These are phyloP conservation scores for Ophiostoma piceae DNA, from an alignment of 2,329 filamentous ascomycete genomes.

Conservation along the genomic window DNA sequence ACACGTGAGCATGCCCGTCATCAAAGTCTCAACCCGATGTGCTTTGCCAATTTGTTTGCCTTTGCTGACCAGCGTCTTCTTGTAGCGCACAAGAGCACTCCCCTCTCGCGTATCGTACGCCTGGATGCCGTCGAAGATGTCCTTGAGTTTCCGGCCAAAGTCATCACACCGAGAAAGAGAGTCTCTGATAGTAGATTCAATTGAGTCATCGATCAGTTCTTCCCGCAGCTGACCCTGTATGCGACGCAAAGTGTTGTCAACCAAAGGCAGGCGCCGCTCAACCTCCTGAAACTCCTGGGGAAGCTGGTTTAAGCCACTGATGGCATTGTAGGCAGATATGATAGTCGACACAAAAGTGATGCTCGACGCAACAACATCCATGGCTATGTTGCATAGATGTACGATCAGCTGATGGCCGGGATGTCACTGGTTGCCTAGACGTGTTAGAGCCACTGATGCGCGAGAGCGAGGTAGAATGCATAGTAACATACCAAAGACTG, in stretches of 20 bases:
- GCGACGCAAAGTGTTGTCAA: not conserved
- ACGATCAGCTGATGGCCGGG: not conserved
- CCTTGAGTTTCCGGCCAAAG: not conserved
- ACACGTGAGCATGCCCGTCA: not conserved
- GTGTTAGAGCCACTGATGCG: not conserved
- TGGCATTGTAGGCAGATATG: not conserved
- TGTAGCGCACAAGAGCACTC: not conserved
- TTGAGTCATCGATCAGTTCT: not conserved
- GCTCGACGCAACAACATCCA: not conserved
- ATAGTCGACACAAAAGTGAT: not conserved
- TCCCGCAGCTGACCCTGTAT: not conserved
- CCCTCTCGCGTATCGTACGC: not conserved
- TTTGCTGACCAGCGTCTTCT: not conserved
- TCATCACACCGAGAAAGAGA: not conserved
- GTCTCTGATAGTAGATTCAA: rapidly evolving
- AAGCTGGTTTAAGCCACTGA: not conserved
- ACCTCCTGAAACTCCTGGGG: not conserved
- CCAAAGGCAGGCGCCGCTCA: not conserved
- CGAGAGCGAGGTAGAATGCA: not conserved
- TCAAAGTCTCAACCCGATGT: not conserved
- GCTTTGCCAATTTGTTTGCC: not conserved
- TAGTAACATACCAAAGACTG: not conserved
- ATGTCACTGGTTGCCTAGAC: not conserved
- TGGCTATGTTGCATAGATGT: not conserved
- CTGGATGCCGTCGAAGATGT: not conserved